Evolutionary conservation across 768 basidiomycete species (phyloP).

Genomic region (Cystobasidiopsis lactophilus): DNA sequence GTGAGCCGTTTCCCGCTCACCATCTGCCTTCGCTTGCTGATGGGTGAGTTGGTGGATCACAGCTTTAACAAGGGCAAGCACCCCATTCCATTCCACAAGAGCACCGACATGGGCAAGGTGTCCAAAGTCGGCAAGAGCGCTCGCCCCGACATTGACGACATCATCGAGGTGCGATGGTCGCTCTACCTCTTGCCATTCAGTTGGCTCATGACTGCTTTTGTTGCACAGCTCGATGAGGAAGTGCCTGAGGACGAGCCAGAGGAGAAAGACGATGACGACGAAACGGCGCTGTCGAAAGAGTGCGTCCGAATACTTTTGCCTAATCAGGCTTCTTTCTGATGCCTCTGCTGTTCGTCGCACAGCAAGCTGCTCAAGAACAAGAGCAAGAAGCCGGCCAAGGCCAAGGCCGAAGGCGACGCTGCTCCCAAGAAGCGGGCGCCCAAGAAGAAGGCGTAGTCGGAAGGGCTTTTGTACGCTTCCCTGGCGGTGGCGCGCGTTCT

Average conservation of each 20-base stretch:
- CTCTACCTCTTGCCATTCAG: not conserved
- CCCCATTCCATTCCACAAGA: conserved; percentile 87
- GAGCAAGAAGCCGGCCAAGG: conserved; percentile 21
- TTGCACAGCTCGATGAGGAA: conserved; percentile 28
- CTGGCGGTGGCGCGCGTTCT: too few species aligned
- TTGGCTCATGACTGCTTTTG: not conserved
- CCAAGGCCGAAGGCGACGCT: conserved; percentile 25
- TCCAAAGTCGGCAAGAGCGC: conserved; percentile 43
- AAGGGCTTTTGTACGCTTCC: too few species aligned
- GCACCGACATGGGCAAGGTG: conserved; percentile 45
- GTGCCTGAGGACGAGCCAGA: conserved; percentile 31
- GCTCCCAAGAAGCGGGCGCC: too few species aligned
- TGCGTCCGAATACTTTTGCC: too few species aligned
- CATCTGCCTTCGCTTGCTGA: not conserved
- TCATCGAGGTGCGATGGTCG: conserved; percentile 14
- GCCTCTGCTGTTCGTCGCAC: too few species aligned
- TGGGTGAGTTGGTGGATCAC: not conserved
- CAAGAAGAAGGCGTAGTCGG: too few species aligned
- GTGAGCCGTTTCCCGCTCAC: conserved; percentile 29
- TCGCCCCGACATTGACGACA: conserved; percentile 9
- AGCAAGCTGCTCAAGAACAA: conserved; percentile 19
- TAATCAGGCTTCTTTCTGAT: too few species aligned
- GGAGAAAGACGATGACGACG: conserved; percentile 29
- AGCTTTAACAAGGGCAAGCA: conserved; percentile 80
- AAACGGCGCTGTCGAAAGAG: conserved; percentile 8